phyloP scores from a whole-genome alignment of 441 rosid species.

The Pelargonium citronellum region DNA sequence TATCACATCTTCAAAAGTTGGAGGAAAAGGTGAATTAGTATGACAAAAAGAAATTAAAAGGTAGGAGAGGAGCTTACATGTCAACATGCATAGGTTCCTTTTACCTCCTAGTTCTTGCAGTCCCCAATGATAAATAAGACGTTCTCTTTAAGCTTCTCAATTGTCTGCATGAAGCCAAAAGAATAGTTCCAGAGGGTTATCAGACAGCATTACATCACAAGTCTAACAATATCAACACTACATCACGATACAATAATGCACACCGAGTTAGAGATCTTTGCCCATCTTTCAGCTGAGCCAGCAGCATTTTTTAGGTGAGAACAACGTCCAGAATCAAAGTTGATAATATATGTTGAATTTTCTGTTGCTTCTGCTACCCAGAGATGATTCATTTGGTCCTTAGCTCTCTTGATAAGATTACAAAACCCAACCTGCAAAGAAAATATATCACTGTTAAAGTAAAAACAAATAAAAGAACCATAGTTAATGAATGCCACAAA shows the following conservation, averaged over 20 bases:
- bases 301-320: constrained; percentile 65
- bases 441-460: constrained; percentile 1
- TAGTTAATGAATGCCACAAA: neutral
- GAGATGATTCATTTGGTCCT: constrained; percentile 57
- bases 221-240: constrained; percentile 11
- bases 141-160: constrained; percentile 50
- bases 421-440: constrained; percentile 69
- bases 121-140: constrained; percentile 49
- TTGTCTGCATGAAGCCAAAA: constrained; percentile 39
- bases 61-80: constrained; percentile 24
- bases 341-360: constrained; percentile 56
- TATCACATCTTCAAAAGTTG: neutral
- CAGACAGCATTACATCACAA: constrained; percentile 12
- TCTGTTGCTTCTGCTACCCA: constrained; percentile 93
- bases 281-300: constrained; percentile 52
- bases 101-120: constrained; percentile 28
- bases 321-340: constrained; percentile 41
- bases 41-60: constrained; percentile 1
- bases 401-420: constrained; percentile 70
- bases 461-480: neutral
- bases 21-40: neutral
- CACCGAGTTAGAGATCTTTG: constrained; percentile 55
- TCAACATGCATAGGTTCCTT: constrained; percentile 15
- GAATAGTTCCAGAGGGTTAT: neutral
- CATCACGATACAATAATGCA: constrained; percentile 10